Percentiles rank a stretch among this genome's conserved stretches.
These are phyloP conservation scores for Lachnellula cervina DNA, from an alignment of 2,329 filamentous ascomycete species.

Conservation along the genomic window DNA sequence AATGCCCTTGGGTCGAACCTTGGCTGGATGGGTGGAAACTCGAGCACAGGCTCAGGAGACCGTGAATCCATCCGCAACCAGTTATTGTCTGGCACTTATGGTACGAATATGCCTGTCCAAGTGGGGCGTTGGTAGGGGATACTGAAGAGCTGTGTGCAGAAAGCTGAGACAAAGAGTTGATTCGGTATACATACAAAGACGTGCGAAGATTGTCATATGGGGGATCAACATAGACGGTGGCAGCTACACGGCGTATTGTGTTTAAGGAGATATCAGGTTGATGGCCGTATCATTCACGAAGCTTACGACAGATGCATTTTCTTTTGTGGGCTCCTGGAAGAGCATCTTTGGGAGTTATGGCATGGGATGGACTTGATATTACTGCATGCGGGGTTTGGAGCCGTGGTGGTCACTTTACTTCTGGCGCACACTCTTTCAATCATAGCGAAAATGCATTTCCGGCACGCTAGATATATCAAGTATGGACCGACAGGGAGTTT, in stretches of 20 bases:
- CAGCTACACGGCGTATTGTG: conserved; percentile 24
- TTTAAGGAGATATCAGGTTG: conserved; percentile 18
- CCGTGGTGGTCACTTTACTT: conserved; percentile 14
- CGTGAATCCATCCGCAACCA: conserved; percentile 57
- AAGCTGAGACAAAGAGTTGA: conserved; percentile 5
- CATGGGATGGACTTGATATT: conserved; percentile 15
- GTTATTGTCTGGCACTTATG: conserved; percentile 56
- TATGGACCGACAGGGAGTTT: neutral
- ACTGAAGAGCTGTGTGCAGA: conserved; percentile 2
- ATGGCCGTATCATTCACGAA: conserved; percentile 26
- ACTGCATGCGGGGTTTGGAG: conserved; percentile 19
- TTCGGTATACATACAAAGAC: conserved; percentile 18
- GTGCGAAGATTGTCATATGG: conserved; percentile 21
- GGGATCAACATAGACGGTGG: conserved; percentile 16
- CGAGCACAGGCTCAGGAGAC: conserved; percentile 32
- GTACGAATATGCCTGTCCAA: conserved; percentile 47
- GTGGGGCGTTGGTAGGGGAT: conserved; percentile 55
- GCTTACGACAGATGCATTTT: conserved; percentile 29
- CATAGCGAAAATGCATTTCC: conserved; percentile 10
- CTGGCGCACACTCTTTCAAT: conserved; percentile 22
- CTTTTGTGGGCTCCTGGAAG: conserved; percentile 13
- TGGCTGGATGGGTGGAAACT: conserved; percentile 64
- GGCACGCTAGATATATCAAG: neutral
- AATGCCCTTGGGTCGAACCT: conserved; percentile 69
- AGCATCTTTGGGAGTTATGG: conserved; percentile 26